Base-by-base conservation (phyloP, 2,329 filamentous ascomycete species). In the Aquanectria penicillioides region DNA sequence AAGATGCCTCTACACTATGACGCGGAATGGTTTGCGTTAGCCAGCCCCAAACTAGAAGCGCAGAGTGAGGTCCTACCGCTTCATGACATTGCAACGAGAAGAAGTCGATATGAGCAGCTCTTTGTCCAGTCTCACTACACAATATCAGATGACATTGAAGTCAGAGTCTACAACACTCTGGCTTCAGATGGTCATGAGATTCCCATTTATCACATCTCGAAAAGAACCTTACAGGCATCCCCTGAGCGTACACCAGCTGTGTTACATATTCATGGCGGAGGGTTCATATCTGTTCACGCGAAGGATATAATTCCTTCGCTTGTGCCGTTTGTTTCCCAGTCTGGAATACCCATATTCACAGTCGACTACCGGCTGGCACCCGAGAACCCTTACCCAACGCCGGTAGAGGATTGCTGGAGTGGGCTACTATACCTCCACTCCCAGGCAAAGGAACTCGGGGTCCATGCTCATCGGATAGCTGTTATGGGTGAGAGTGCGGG, bases 401-500 rank as follows among this genome's bases (percentile, higher is more conserved):
- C 59, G 0, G 23, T 62, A 0, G 25, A 62, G 7, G 59, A 62
- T 26, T 59, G 50, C 23, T 55, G 56, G 56, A 41, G 20, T 10
- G 38, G 33, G 2, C 26, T 61, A 2, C 26, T 22, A 7, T 57
- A 29, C 31, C 38, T 61, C 10, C 46, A 43, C 1, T 37, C 38
- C 3, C 20, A 34, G 1, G 28, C 43, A 25, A 29, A 31, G 6
- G n/a, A 8, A 9, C 10, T 57, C 2, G 9, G 5, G 3, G 26
- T 61, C 5, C 47, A 61, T 17, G 5, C 22, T 1, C 26, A 10
- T 7, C 40, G 52, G 1, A 60, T 60, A 15, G 57, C 57, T 13
- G 41, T 60, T 12, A 57, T 60, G 52, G 57, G 57, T 12, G 57
- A 60, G 22, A 60, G 57, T 17, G 57, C 57, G 22, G 57, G 57